Base-by-base conservation (phyloP, 2,329 filamentous ascomycete species). In the Neoarthrinium moseri region DNA sequence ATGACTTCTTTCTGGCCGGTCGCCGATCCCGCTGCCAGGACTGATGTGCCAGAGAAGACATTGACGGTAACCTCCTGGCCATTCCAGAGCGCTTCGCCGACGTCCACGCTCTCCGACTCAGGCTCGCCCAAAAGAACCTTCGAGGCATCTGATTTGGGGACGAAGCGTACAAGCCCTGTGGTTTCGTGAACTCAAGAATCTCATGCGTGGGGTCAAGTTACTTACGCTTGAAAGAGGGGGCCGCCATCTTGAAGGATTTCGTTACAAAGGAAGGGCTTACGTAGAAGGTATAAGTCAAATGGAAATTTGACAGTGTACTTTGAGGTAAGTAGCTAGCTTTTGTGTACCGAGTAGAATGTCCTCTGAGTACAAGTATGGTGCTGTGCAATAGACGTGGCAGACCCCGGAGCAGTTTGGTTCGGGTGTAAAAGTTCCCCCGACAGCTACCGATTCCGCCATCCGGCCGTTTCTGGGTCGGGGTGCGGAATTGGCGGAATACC, bases 41-140 rank as follows among this genome's bases (percentile, higher is more conserved):
- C 75, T 2, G 82, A 85, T 1, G 66, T 67, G n/a, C 82, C 81
- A 18, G 74, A 78, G 64, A 78, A 84, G 6, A 81, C 68, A 30
- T 70, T 68, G 35, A 81, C 78, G 18, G 70, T 55, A 23, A 85
- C 78, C 24, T 82, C 74, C 50, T 78, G 66, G 23, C 77, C 77
- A 35, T 77, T 72, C 51, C 74, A 72, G 22, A 83, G 60, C 13
- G 80, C 80, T 18, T 72, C 59, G 34, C 81, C 81, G 36, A 86
- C 75, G 56, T 85, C 80, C 22, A 81, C 51, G 6, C 69, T 60
- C n/a, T 67, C 60, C 49, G 80, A 72, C 22, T 71, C 63, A 2
- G 80, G 80, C 54, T 83, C 72, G 24, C 80, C 80, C 53, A 83
- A 75, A 38, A 56, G 47, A 23, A 46, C 41, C 26, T 39, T 73